These are phyloP conservation scores for Beauveria sp. DNA, from an alignment of 2,329 filamentous ascomycete species.

Conservation along the genomic window DNA sequence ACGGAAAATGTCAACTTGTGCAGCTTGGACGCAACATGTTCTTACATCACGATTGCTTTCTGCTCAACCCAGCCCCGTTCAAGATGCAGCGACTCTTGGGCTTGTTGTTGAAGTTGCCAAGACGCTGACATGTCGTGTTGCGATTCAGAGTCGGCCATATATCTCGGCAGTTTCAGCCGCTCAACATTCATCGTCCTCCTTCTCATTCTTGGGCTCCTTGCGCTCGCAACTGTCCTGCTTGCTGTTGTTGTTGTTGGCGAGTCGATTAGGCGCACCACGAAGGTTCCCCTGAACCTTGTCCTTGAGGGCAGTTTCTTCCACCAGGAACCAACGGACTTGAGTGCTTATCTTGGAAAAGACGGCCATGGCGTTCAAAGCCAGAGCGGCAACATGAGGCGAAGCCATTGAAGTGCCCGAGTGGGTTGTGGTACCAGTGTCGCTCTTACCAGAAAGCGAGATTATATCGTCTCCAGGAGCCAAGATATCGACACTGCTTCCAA, in stretches of 20 bases:
- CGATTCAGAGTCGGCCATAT: too few species aligned
- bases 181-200: not conserved
- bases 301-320: not conserved
- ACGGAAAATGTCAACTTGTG: too few species aligned
- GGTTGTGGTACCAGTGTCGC: slow-evolving; percentile 27
- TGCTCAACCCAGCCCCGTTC: too few species aligned
- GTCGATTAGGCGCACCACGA: not conserved
- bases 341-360: slow-evolving; percentile 33
- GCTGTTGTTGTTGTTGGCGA: not conserved
- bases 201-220: not conserved
- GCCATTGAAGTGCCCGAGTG: slow-evolving; percentile 37
- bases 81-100: too few species aligned
- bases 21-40: too few species aligned
- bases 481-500: slow-evolving; percentile 31
- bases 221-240: not conserved
- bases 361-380: slow-evolving; percentile 40
- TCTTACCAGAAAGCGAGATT: slow-evolving; percentile 34
- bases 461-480: slow-evolving; percentile 34
- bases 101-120: too few species aligned
- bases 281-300: not conserved
- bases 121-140: too few species aligned
- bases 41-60: too few species aligned
- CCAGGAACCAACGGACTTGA: slow-evolving; percentile 13
- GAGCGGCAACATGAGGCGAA: slow-evolving; percentile 27
- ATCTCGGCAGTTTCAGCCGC: not conserved